Base-by-base conservation (phyloP, 441 rosid species). In the Jatropha podagrica region DNA sequence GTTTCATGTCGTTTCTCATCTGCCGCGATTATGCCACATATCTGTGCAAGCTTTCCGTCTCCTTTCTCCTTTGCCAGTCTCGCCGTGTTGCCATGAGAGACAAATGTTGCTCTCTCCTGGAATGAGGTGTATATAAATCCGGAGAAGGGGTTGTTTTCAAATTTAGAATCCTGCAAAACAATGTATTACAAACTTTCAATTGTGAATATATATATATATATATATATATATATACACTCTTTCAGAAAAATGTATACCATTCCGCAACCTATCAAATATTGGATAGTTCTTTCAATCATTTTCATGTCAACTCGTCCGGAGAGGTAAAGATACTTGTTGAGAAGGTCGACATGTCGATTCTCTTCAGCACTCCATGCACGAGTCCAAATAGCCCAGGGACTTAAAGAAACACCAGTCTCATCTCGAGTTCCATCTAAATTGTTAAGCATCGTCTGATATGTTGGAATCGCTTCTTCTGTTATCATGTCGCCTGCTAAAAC, bases 301-400 rank as follows among this genome's bases (percentile, higher is more conserved):
- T 85, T 88, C 98, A 94, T 89, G 85, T 94, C 92, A 6, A 94
- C 97, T 5, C 97, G 83, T 49, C 98, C 97, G 68, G 90, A 84
- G 72, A 94, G 79, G 85, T 94, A 94, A 63, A 92, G 97, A 73
- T 91, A 94, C 78, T 90, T 91, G 44, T 90, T 94, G 26, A 94
- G 86, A 44, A 94, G 94, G 77, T 92, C 98, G 4, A 95, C 96
- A 15, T 94, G 98, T n/a, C 97, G 83, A 69, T 94, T 94, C 78
- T 94, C 98, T 82, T 94, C 98, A 2, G 98, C 98, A 20, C 95
- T 91, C 97, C 98, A 92, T 41, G 95, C 93, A 79, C 98, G 87
- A 0, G 91, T 91, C 98, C 98, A 94, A 58, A 87, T 76, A n/a
- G 98, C 96, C 98, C 97, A 94, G 55, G 96, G 74, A 74, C 89